Percentiles rank a stretch among this genome's conserved stretches.
Evolutionary conservation across 371 early-diverging fungal species (phyloP).

Genomic region (Zancudomyces culisetae): DNA sequence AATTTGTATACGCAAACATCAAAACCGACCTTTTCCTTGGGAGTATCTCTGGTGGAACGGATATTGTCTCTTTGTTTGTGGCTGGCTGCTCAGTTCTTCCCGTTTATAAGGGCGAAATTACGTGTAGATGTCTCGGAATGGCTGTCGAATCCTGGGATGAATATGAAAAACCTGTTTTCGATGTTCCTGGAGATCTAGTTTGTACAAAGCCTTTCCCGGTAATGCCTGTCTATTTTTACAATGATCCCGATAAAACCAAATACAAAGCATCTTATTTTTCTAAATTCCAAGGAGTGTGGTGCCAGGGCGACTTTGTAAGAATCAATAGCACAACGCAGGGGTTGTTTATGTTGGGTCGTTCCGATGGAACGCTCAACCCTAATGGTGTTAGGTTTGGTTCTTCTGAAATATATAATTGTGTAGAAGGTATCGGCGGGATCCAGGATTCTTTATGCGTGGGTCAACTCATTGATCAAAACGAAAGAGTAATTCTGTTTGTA

Average conservation of each 20-base stretch:
- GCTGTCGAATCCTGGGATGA: constrained; percentile 76
- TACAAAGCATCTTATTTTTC: constrained; percentile 82
- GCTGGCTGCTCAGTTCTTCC: constrained; percentile 70
- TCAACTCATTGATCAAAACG: constrained; percentile 61
- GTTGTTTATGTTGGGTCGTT: constrained; percentile 82
- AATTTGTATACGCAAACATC: constrained; percentile 70
- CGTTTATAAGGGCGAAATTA: constrained; percentile 88
- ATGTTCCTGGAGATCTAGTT: constrained; percentile 71
- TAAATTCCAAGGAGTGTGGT: constrained; percentile 66
- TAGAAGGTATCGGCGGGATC: constrained; percentile 42
- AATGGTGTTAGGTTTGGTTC: constrained; percentile 87
- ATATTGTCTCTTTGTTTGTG: constrained; percentile 87
- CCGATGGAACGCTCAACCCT: constrained; percentile 92
- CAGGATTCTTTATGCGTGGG: constrained; percentile 65
- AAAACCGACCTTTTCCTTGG: constrained; percentile 66
- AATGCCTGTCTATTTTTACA: constrained; percentile 91
- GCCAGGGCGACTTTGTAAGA: constrained; percentile 85
- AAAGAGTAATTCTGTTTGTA: constrained; percentile 74
- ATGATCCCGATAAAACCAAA: constrained; percentile 46
- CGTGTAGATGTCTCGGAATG: constrained; percentile 84
- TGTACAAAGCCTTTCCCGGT: constrained; percentile 86
- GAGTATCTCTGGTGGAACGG: constrained; percentile 92
- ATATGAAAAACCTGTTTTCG: constrained; percentile 35
- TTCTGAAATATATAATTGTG: constrained; percentile 82
- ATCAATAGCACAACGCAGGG: constrained; percentile 76